Conservation (phyloP, 768 basidiomycete genomes). For the Mycena latifolia region DNA sequence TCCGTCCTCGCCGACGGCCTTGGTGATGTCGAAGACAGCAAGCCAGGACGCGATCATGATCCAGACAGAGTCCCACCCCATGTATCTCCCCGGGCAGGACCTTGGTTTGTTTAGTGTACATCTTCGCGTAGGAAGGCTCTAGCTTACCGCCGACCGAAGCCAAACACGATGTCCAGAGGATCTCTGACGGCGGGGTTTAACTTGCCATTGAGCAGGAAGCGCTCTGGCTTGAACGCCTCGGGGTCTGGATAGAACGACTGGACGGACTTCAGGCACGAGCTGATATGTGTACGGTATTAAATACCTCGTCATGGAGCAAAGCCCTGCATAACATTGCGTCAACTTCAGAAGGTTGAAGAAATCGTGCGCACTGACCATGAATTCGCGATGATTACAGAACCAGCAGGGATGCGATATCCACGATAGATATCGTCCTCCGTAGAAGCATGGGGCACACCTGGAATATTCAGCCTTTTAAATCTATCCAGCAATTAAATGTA, state of each 20-base stretch:
- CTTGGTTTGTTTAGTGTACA: background rate
- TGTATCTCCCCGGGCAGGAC: background rate
- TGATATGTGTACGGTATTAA: no score
- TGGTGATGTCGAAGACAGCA: slow-evolving; percentile 1
- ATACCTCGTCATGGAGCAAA: slow-evolving; percentile 8
- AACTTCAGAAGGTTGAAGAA: background rate
- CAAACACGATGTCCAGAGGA: slow-evolving; percentile 1
- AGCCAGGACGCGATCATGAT: slow-evolving; percentile 7
- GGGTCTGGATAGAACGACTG: slow-evolving; percentile 13
- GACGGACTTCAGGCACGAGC: background rate
- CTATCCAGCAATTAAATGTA: no score
- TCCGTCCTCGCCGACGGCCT: background rate
- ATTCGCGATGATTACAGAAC: slow-evolving; percentile 20
- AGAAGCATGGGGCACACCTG: slow-evolving; percentile 29
- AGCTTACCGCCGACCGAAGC: slow-evolving; percentile 20
- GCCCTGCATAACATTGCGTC: slow-evolving; percentile 5
- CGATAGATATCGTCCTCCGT: slow-evolving; percentile 33
- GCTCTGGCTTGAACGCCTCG: slow-evolving; percentile 11
- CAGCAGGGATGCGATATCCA: slow-evolving; percentile 34
- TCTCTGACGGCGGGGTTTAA: slow-evolving; percentile 12
- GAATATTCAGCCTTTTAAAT: background rate
- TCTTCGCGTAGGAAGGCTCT: no score
- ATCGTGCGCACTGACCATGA: slow-evolving; percentile 1
- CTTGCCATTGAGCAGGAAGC: slow-evolving; percentile 7
- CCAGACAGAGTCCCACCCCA: background rate